Percentiles rank a stretch among this genome's conserved stretches.
These are phyloP conservation scores for Sphagnum contortum DNA, from an alignment of 225 moss, liverwort and hornwort genomes.

Conservation along the genomic window DNA sequence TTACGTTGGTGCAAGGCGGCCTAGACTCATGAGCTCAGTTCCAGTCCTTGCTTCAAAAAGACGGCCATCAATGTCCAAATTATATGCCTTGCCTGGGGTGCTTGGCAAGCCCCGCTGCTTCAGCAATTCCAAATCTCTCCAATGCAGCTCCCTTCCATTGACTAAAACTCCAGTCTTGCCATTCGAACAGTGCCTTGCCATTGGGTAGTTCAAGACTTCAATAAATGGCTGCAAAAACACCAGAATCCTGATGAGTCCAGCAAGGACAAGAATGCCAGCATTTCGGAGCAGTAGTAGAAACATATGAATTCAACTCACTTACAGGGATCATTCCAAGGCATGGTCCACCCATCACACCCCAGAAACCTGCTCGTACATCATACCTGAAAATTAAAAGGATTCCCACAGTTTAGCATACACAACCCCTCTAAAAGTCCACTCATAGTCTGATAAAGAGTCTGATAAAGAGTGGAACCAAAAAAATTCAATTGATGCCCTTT, in stretches of 20 bases:
- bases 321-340: constrained; percentile 93
- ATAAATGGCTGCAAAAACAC: constrained; percentile 62
- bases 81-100: constrained; percentile 54
- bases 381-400: constrained; percentile 56
- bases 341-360: constrained; percentile 78
- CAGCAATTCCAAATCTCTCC: constrained; percentile 66
- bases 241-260: no score
- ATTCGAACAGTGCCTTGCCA: constrained; percentile 76
- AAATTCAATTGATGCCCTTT: no score
- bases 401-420: not conserved
- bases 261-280: no score
- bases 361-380: constrained; percentile 87
- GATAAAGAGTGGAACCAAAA: no score
- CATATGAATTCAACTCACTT: constrained; percentile 15
- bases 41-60: constrained; percentile 54
- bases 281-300: no score
- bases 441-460: no score
- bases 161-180: constrained; percentile 80
- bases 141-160: constrained; percentile 96
- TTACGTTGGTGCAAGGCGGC: constrained; percentile 84
- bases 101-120: constrained; percentile 77
- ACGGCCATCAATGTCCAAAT: constrained; percentile 71
- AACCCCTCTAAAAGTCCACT: no score
- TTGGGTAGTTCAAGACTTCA: constrained; percentile 66
- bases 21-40: constrained; percentile 55